phyloP scores from a whole-genome alignment of 768 basidiomycete species.

The Brasilioporus rufonigricans region DNA sequence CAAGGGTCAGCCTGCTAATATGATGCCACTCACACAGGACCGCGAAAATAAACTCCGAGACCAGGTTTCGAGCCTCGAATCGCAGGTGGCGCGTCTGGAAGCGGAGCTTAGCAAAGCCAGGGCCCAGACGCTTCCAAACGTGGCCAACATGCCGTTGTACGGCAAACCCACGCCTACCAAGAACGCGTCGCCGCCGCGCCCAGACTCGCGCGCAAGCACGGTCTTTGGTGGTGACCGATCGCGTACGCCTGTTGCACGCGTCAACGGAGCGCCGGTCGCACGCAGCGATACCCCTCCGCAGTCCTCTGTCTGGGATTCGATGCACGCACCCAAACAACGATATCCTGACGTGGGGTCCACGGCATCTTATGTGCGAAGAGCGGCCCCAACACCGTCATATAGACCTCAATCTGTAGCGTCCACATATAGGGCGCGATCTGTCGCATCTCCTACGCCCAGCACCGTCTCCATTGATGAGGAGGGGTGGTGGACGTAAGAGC shows the following conservation, averaged over 20 bases:
- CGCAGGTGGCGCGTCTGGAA: constrained; percentile 55
- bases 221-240: constrained; percentile 51
- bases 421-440: constrained; percentile 33
- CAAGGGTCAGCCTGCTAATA: constrained; percentile 2
- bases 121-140: constrained; percentile 24
- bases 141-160: constrained; percentile 38
- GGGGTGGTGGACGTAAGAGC: constrained; percentile 69
- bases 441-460: constrained; percentile 75
- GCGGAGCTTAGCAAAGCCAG: constrained; percentile 54
- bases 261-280: constrained; percentile 25
- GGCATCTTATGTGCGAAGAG: constrained; percentile 13
- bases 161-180: constrained; percentile 33
- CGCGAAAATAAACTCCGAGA: constrained; percentile 68
- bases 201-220: constrained; percentile 76
- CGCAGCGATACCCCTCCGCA: constrained; percentile 50
- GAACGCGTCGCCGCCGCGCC: constrained; percentile 50
- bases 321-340: constrained; percentile 45
- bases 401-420: constrained; percentile 49
- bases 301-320: constrained; percentile 73
- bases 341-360: constrained; percentile 18
- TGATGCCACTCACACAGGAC: constrained; percentile 44
- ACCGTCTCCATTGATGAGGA: constrained; percentile 69
- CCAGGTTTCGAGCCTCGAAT: constrained; percentile 61
- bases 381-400: constrained; percentile 26
- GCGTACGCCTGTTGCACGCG: constrained; percentile 47